phyloP scores from a whole-genome alignment of 148 eudicot genomes.

The Amaranthus cruentus region DNA sequence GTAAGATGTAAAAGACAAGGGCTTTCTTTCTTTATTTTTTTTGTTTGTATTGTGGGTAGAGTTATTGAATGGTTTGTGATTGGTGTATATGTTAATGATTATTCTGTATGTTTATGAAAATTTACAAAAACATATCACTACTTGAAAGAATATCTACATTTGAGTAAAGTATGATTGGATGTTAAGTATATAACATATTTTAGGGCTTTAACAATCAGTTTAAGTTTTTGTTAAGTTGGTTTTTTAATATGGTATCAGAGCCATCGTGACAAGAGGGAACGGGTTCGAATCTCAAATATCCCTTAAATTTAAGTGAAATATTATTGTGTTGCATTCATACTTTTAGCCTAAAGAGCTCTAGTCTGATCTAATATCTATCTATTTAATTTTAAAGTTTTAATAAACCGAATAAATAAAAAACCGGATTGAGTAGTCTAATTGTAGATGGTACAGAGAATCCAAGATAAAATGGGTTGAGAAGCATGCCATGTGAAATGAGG shows the following conservation, averaged over 20 bases:
- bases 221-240: too few relatives aligned
- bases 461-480: background rate
- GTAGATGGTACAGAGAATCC: background rate
- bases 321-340: too few relatives aligned
- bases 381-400: too few relatives aligned
- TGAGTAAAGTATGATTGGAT: too few relatives aligned
- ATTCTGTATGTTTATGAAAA: background rate
- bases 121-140: background rate
- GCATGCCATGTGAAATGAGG: conserved; percentile 22
- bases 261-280: background rate
- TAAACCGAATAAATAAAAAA: too few relatives aligned
- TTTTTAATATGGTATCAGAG: too few relatives aligned
- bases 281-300: background rate
- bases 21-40: background rate
- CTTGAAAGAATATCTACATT: too few relatives aligned
- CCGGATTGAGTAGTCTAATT: background rate
- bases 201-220: too few relatives aligned
- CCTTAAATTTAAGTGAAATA: background rate
- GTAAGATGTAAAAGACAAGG: conserved; percentile 8
- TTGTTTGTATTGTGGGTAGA: background rate
- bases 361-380: background rate
- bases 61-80: too few relatives aligned
- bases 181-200: too few relatives aligned
- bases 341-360: background rate
- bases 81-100: too few relatives aligned